Base-by-base conservation (phyloP, 768 basidiomycete species). In the Boletus speciosus region DNA sequence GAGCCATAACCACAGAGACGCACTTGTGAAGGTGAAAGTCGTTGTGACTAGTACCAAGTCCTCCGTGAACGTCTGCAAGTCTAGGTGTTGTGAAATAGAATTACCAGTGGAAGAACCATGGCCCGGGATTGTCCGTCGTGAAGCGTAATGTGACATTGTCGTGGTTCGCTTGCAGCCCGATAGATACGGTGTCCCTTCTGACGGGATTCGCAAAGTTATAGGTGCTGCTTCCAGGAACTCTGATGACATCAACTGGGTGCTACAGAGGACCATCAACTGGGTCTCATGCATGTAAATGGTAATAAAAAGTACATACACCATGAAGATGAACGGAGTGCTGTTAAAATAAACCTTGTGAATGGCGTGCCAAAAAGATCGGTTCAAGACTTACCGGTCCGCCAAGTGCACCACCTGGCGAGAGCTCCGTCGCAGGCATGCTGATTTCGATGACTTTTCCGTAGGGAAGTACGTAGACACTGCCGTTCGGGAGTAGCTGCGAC, bases 71-170 rank as follows among this genome's bases (percentile, higher is more conserved):
- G 6, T 21, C 12, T 14, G 19, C 3, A 10, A 6, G 27, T 6
- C 5, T 9, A 15, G 14, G 8, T 8, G 14, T 29, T 21, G 19
- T 3, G 19, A 21, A 10, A 29, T 19, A 5, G 27, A 51, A 62
- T 48, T 37, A 65, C 60, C 64, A 65, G 15, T 65, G 64, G 15
- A 65, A n/a, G 37, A 62, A 41, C 63, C 56, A 65, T 11, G 63
- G 60, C 1, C 62, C 60, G 0, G 84, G 77, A 65, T 88, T 88
- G 64, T 88, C 80, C 0, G 85, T 84, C 16, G 62, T 65, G 73
- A 85, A 88, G 10, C 85, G 79, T 29, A 89, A 73, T 0, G 79
- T 80, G 16, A 80, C 74, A 12, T 66, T 67, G 42, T 69, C 61
- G 68, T 47, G 67, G 67, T 57, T 72, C 69, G 15, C 63, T 61